Percentiles rank a stretch among this genome's conserved stretches.
Evolutionary conservation across 306 rosid genomes (phyloP).

Genomic region (Corylus americana): DNA sequence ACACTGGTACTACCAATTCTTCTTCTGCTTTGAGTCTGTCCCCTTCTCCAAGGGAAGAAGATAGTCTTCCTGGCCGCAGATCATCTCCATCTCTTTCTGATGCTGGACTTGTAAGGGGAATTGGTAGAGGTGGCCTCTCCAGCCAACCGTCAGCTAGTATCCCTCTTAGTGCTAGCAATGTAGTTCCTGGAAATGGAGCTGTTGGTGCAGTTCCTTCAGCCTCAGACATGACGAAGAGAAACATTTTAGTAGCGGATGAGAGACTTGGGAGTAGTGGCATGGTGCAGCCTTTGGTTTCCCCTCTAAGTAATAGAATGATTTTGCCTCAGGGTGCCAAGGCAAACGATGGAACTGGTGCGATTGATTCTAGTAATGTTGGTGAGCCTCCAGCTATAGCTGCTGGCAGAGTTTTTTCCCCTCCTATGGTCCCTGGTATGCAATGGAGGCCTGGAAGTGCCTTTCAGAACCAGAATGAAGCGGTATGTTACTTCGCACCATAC

Average conservation of each 20-base stretch:
- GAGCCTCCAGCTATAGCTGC: conserved; percentile 72
- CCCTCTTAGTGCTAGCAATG: conserved; percentile 62
- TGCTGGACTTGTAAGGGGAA: conserved; percentile 63
- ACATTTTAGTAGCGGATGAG: conserved; percentile 76
- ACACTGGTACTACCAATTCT: conserved; percentile 41
- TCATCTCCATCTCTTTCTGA: conserved; percentile 90
- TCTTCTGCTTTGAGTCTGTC: conserved; percentile 60
- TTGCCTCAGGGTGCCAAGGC: conserved; percentile 70
- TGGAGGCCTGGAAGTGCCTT: conserved; percentile 97
- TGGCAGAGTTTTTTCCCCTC: conserved; percentile 79
- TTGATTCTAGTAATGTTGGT: conserved; percentile 60
- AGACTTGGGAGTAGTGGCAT: conserved; percentile 76
- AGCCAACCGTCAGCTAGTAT: conserved; percentile 60
- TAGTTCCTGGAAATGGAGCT: conserved; percentile 59
- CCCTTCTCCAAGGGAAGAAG: conserved; percentile 76
- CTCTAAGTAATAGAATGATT: conserved; percentile 62
- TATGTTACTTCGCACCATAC: conserved; percentile 28
- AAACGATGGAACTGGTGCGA: conserved; percentile 63
- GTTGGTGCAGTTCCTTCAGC: conserved; percentile 66
- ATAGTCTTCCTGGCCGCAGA: conserved; percentile 72
- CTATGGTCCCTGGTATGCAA: conserved; percentile 83
- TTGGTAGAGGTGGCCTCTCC: conserved; percentile 63
- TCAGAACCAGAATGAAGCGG: conserved; percentile 76
- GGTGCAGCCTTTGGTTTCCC: conserved; percentile 77
- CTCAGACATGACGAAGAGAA: conserved; percentile 77